phyloP scores from a whole-genome alignment of 2,329 filamentous ascomycete genomes.

The Calonectria pseudoturangicola region DNA sequence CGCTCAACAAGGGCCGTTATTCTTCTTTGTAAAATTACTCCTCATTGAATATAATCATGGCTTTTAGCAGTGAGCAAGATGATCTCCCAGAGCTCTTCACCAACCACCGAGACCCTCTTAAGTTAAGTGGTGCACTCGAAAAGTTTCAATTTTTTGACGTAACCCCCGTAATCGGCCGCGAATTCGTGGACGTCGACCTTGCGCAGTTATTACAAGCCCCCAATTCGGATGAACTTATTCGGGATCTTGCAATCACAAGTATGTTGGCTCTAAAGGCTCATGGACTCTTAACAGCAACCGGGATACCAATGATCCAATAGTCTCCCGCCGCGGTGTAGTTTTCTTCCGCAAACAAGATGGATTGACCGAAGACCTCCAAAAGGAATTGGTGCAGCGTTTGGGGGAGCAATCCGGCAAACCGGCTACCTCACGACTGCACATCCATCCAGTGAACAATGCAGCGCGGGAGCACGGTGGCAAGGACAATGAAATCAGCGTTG shows the following conservation, averaged over 20 bases:
- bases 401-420: slow-evolving; percentile 76
- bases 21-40: not conserved
- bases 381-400: slow-evolving; percentile 76
- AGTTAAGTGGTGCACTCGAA: slow-evolving; percentile 70
- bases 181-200: slow-evolving; percentile 74
- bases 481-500: slow-evolving; percentile 78
- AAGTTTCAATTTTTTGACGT: slow-evolving; percentile 73
- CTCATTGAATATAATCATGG: not conserved
- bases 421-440: slow-evolving; percentile 72
- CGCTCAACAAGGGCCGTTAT: too few relatives aligned
- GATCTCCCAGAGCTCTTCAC: not conserved
- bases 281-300: too few relatives aligned
- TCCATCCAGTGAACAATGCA: slow-evolving; percentile 75
- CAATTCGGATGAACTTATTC: slow-evolving; percentile 77
- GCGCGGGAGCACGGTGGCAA: slow-evolving; percentile 70
- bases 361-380: slow-evolving; percentile 77
- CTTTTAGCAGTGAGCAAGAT: not conserved
- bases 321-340: slow-evolving; percentile 81
- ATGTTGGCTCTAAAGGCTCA: slow-evolving; percentile 46
- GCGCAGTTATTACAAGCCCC: slow-evolving; percentile 76
- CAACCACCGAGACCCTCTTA: slow-evolving; percentile 61
- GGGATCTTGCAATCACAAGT: slow-evolving; percentile 81
- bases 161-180: slow-evolving; percentile 77
- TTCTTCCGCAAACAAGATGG: slow-evolving; percentile 80
- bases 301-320: slow-evolving; percentile 58